A percentile compares a stretch with the other conserved stretches of the same genome.
Conservation (phyloP, 305 asterid genomes). For the Solanum chacoense region DNA sequence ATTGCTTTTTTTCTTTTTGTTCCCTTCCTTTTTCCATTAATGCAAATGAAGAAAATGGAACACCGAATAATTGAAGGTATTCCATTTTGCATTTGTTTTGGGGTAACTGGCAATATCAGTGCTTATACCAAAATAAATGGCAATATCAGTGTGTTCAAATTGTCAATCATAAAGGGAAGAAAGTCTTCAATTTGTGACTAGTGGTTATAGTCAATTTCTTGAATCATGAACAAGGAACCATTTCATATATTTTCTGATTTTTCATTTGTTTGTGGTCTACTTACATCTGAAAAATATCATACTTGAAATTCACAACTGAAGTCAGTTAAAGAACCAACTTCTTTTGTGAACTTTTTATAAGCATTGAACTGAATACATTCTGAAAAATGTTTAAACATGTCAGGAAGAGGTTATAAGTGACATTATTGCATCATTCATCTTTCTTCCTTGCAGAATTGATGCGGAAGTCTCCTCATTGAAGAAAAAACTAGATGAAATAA, state of each 20-base stretch:
- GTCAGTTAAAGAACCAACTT: not conserved
- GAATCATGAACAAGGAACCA: not conserved
- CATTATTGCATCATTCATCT: not conserved
- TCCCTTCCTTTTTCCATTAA: not conserved
- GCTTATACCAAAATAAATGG: not conserved
- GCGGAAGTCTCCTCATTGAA: conserved; percentile 58
- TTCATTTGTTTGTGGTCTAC: not conserved
- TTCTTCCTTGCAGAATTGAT: conserved; percentile 60
- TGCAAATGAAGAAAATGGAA: not conserved
- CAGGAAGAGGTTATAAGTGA: not conserved
- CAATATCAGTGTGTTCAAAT: not conserved
- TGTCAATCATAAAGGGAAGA: not conserved
- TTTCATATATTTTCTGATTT: not conserved
- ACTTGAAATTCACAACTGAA: not conserved
- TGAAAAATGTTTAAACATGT: not conserved
- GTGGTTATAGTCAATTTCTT: not conserved
- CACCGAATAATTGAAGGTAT: not conserved
- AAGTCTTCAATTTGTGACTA: not conserved
- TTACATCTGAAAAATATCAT: not conserved
- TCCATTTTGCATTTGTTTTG: not conserved
- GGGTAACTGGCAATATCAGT: not conserved
- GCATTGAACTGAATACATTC: not conserved
- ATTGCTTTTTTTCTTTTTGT: not conserved
- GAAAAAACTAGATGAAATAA: conserved; percentile 58
- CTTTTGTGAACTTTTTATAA: not conserved